These are phyloP conservation scores for Apophysomyces elegans DNA, from an alignment of 371 early-diverging fungal genomes.

Conservation along the genomic window DNA sequence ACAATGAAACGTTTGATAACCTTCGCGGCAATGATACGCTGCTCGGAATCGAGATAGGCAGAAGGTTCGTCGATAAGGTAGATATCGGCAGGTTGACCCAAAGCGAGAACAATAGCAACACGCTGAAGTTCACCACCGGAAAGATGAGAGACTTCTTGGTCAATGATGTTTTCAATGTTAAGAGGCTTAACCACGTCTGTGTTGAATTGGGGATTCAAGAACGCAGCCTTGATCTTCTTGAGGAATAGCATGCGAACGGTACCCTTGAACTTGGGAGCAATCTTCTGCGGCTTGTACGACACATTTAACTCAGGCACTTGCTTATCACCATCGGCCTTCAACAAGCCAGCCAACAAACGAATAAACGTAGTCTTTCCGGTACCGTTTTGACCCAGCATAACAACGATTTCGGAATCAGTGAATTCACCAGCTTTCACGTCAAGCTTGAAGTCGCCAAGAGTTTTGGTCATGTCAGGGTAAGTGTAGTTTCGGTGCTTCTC, in stretches of 20 bases:
- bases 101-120: slow-evolving; percentile 96
- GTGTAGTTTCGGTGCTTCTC: slow-evolving; percentile 72
- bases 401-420: slow-evolving; percentile 98
- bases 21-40: slow-evolving; percentile 99
- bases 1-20: slow-evolving; percentile 99
- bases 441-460: slow-evolving; percentile 85
- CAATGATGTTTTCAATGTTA: slow-evolving; percentile 92
- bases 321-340: slow-evolving; percentile 84
- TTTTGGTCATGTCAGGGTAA: slow-evolving; percentile 92
- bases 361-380: slow-evolving; percentile 99
- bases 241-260: slow-evolving; percentile 97
- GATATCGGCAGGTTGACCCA: slow-evolving; percentile 97
- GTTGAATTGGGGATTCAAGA: slow-evolving; percentile 97
- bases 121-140: slow-evolving; percentile 99
- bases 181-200: slow-evolving; percentile 99
- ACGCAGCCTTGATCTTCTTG: slow-evolving; percentile 90
- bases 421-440: slow-evolving; percentile 88
- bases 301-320: slow-evolving; percentile 89
- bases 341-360: slow-evolving; percentile 91
- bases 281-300: slow-evolving; percentile 99
- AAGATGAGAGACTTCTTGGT: slow-evolving; percentile 90
- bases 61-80: slow-evolving; percentile 99
- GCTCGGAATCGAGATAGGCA: slow-evolving; percentile 99
- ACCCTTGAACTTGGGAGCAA: slow-evolving; percentile 94
- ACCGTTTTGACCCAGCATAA: slow-evolving; percentile 99